Base-by-base conservation (phyloP, 345 rosid genomes). In the Brassica incana region DNA sequence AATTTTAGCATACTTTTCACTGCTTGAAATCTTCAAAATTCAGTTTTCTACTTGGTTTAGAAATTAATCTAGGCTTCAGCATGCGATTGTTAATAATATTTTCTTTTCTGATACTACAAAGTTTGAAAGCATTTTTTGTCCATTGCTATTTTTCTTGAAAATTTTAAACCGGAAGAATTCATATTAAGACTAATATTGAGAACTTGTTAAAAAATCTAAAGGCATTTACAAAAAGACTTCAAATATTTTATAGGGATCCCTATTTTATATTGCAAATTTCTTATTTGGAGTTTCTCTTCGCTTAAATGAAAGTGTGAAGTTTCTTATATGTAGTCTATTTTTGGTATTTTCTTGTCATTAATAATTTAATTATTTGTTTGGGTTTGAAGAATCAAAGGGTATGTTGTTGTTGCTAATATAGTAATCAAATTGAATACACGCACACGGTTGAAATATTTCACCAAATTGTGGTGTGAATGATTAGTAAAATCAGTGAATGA, bases 391-490 rank as follows among this genome's bases (percentile, higher is more conserved):
- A 76, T 59, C 30, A 38, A 27, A 16, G n/a, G 65, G 3, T 20
- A 54, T 10, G 12, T 25, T 67, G 18, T 67, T 40, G 25, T 16
- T 59, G 48, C 38, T 40, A 40, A 15, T 27, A 68, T 59, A 59
- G 48, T 69, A 76, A 77, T 45, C 80, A 60, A 77, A 33, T 77
- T 3, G 33, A 69, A 30, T 12, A 60, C 23, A 20, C 52, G 50
- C 75, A 77, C 80, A 77, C 80, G 75, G 25, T 62, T 77, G 69
- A 62, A 38, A 77, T 48, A 69, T 45, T 61, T 30, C 69, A 69
- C 33, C 38, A 59, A 75, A 65, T 16, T 66, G 18, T 67, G 9
- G 25, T 70, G 69, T 48, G 36, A 27, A 69, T 77, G 75, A 69
- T 70, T 69, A 48, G 52, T 8, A 70, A 62, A 4, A 62, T 70